A percentile compares a stretch with the other conserved stretches of the same genome.
Evolutionary conservation across 805 yeast species (phyloP).

Genomic region (Ogataea pignaliae): DNA sequence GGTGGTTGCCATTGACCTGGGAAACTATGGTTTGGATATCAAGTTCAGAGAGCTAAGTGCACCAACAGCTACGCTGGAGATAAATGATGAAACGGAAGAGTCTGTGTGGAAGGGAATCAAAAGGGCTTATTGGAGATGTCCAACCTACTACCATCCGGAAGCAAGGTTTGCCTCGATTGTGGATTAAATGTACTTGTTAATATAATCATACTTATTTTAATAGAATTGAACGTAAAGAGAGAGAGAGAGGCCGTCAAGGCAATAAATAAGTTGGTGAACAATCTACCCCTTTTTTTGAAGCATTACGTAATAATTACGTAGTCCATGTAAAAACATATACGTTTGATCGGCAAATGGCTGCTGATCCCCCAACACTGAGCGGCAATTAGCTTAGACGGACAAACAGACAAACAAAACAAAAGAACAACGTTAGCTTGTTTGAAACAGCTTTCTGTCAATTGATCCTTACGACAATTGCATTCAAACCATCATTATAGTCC

Average conservation of each 20-base stretch:
- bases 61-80: conserved; percentile 36
- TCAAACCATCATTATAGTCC: too few species aligned
- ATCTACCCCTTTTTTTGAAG: too few species aligned
- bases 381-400: too few species aligned
- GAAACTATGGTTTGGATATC: conserved; percentile 71
- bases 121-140: conserved; percentile 66
- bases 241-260: neutral
- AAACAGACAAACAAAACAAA: too few species aligned
- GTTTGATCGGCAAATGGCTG: too few species aligned
- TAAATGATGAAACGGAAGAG: conserved; percentile 30
- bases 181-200: neutral
- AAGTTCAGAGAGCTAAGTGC: conserved; percentile 47
- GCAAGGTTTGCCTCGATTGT: conserved; percentile 36
- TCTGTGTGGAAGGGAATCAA: conserved; percentile 61
- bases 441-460: too few species aligned
- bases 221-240: neutral
- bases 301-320: too few species aligned
- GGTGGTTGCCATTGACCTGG: conserved; percentile 74
- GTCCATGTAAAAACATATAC: too few species aligned
- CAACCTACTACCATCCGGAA: conserved; percentile 64
- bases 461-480: too few species aligned
- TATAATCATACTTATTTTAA: neutral
- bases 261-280: too few species aligned
- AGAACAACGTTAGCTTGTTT: too few species aligned
- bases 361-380: too few species aligned